Evolutionary conservation across 139 green algal genomes (phyloP), one percentile per base, ranked within the genome.

Genomic region (Tetradesmus obliquus): DNA sequence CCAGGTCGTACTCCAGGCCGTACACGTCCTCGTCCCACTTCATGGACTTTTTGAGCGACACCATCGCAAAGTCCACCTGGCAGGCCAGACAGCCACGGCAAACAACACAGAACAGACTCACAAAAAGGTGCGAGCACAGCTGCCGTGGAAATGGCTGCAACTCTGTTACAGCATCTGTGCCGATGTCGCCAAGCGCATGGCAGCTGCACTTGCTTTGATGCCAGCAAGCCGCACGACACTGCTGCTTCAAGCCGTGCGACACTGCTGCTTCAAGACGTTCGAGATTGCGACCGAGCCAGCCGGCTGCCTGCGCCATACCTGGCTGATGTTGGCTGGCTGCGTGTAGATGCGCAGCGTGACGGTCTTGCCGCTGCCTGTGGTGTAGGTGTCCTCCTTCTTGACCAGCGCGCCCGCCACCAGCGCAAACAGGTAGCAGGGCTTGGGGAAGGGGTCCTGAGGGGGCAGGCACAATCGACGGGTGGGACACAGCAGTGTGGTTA

Each of bases 371-470:
- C 83, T 96, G 84, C 51, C 84, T 9, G 98, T 99, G 55, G 82
- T 97, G 94, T 98, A 99, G 22, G 45, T 95, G 91, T 98, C 96
- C 93, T 99, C 96, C 71, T 97, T 95, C 91, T 96, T 93, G 3
- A 92, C 93, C 71, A 99, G 95, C 92, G 98, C 94, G 51, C 98
- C 98, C 1, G 98, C 98, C 51, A 99, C 98, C 80, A 99, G 95
- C 2, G 98, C 98, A 95, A 99, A 99, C 82, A 99, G 96, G 95
- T 99, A 99, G 94, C 95, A 99, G 15, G 98, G 98, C 96, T 99
- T 99, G 57, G 89, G 91, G 92, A 96, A 99, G 15, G 98, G 98
- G 95, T 99, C 98, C 92, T 96, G 91, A 93, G 24, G 93, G 97
- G 2, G 32, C 2, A 3, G 51, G 76, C 12, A 54, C 4, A 7